Evolutionary conservation across 352 stramenopile species (phyloP), one percentile per base, ranked within the genome.

Genomic region (Thraustotheca clavata): DNA sequence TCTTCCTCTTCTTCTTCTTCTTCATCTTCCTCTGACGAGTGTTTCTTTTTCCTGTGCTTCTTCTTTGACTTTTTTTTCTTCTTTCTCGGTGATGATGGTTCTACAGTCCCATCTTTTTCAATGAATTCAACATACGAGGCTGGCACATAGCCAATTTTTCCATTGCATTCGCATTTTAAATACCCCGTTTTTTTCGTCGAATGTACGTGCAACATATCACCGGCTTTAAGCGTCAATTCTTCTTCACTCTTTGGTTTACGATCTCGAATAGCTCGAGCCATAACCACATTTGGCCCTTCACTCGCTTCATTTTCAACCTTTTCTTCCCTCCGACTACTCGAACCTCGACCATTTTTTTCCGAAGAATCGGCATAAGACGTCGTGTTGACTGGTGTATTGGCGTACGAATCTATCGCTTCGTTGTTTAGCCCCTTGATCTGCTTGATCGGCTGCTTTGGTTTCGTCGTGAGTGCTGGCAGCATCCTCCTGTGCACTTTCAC

Each of bases 321-420:
- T 65, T 76, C 4, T 38, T 66, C 3, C 49, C 69, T 34, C 66
- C 57, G n/a, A n/a, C n/a, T n/a, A n/a, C n/a, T n/a, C n/a, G n/a
- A n/a, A n/a, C n/a, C n/a, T n/a, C n/a, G n/a, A n/a, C n/a, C 26
- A 7, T 72, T 57, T 11, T 55, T 62, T 9, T 79, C 73, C 16
- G 74, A 86, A 49, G 86, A 86, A 69, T 88, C 80, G 2, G 74
- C 78, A 47, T 87, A 89, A 0, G 74, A 75, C 0, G 71, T 67
- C 18, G 59, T 54, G 12, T 67, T 59, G n/a, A 79, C 55, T 4
- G 77, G 69, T 47, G 74, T 83, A 54, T 89, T 88, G 27, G 82
- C 76, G 59, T 94, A 94, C 50, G 82, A 77, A 63, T 94, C 84
- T 71, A 94, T 94, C 38, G 82, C 89, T 73, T 91, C 84, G 75